Conservation (phyloP, 495 filamentous ascomycete species). For the Chlorociboria aeruginascens region DNA sequence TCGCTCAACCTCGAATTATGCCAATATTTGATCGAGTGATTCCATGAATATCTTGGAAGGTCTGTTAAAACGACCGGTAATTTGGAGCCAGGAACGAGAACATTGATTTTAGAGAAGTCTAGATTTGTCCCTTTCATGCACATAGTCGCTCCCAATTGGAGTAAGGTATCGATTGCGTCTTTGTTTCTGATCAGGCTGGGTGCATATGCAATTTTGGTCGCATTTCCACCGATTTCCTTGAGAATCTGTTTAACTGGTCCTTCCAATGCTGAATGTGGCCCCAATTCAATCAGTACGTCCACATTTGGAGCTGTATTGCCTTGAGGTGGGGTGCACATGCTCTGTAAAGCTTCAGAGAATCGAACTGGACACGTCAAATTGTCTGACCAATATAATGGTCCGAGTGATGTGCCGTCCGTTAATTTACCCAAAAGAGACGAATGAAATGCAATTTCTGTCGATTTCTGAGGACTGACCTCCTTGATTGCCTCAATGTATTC, state of each 20-base stretch:
- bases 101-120: constrained; percentile 33
- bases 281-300: constrained; percentile 43
- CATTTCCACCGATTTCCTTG: constrained; percentile 19
- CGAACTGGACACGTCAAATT: constrained; percentile 41
- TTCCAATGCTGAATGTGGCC: constrained; percentile 51
- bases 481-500: constrained; percentile 17
- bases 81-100: constrained; percentile 21
- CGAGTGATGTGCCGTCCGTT: constrained; percentile 10
- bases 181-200: constrained; percentile 32
- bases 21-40: constrained; percentile 23
- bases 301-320: background rate
- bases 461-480: background rate
- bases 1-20: constrained; percentile 26
- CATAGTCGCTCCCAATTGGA: constrained; percentile 29
- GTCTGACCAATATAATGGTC: constrained; percentile 32
- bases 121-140: constrained; percentile 29
- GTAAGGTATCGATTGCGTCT: constrained; percentile 34
- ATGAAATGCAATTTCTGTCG: constrained; percentile 18
- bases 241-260: constrained; percentile 48
- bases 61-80: constrained; percentile 20
- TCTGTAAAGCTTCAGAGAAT: constrained; percentile 26
- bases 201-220: constrained; percentile 22
- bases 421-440: constrained; percentile 26
- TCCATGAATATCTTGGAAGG: constrained; percentile 31
- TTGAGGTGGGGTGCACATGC: background rate